phyloP scores from a whole-genome alignment of 75 land plant species.

The Picea sitchensis region DNA sequence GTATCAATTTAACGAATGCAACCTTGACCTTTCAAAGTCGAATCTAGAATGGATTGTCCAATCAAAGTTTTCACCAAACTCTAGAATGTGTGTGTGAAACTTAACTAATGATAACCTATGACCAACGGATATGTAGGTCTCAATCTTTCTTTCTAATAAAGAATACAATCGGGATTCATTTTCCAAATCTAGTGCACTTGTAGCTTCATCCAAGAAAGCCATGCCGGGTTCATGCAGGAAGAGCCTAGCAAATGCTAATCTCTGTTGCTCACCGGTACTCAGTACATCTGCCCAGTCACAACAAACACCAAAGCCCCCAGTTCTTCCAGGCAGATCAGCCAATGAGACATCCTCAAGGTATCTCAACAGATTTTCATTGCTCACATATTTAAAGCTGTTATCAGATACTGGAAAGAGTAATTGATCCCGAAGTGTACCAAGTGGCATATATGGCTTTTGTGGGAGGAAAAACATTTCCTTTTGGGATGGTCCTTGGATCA shows the following conservation, averaged over 20 bases:
- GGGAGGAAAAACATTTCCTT: slow-evolving; percentile 41
- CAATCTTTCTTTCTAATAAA: slow-evolving; percentile 19
- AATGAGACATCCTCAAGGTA: slow-evolving; percentile 32
- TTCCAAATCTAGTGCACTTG: slow-evolving; percentile 43
- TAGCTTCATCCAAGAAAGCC: slow-evolving; percentile 49
- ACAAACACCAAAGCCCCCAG: slow-evolving; percentile 31
- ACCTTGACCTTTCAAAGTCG: slow-evolving; percentile 26
- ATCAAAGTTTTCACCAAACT: slow-evolving; percentile 21
- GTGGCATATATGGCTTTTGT: slow-evolving; percentile 51
- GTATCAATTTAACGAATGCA: neutral
- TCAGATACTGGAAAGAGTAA: slow-evolving; percentile 32
- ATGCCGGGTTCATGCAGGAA: slow-evolving; percentile 37
- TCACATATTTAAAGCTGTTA: neutral
- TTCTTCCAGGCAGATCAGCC: slow-evolving; percentile 25
- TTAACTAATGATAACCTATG: slow-evolving; percentile 41
- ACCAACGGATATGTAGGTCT: slow-evolving; percentile 41
- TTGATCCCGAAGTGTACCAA: slow-evolving; percentile 45
- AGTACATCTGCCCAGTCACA: slow-evolving; percentile 41
- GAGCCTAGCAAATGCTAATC: slow-evolving; percentile 47
- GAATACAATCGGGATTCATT: slow-evolving; percentile 36
- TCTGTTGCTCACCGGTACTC: slow-evolving; percentile 47
- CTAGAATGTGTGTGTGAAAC: slow-evolving; percentile 40
- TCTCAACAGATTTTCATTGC: slow-evolving; percentile 15
- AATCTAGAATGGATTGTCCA: slow-evolving; percentile 28
- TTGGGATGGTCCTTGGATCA: slow-evolving; percentile 30